Percentiles rank a stretch among this genome's conserved stretches.
Evolutionary conservation across 73 alveolate genomes (phyloP).

Genomic region (Paramecium sexaurelia): DNA sequence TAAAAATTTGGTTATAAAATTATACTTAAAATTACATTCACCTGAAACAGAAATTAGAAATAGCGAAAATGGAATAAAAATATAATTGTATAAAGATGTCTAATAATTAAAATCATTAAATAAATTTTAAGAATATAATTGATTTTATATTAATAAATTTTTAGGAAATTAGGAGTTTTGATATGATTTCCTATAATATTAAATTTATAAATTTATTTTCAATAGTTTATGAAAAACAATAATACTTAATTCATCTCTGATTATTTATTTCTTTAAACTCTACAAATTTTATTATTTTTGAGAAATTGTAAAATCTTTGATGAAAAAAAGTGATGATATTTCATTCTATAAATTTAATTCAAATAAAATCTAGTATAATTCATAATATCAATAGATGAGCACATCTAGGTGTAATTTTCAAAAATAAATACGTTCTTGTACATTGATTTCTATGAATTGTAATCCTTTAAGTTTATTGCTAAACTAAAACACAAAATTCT

Average conservation of each 20-base stretch:
- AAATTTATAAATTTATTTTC: not conserved
- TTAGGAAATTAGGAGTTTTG: not conserved
- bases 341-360: too few species aligned
- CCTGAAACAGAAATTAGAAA: not conserved
- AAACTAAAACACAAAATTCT: not conserved
- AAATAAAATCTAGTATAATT: not conserved
- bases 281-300: not conserved
- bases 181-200: not conserved
- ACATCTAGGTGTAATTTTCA: not conserved
- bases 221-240: too few species aligned
- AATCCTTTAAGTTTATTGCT: not conserved
- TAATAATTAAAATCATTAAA: not conserved
- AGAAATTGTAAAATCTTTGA: not conserved
- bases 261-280: too few species aligned
- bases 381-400: constrained; percentile 30
- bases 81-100: not conserved
- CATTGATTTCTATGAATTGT: not conserved
- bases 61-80: not conserved
- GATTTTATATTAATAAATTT: not conserved
- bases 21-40: not conserved
- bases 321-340: too few species aligned
- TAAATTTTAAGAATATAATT: not conserved
- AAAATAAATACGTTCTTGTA: not conserved
- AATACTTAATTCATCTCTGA: too few species aligned
- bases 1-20: not conserved